Evolutionary conservation across 2,329 filamentous ascomycete species (phyloP).

Genomic region (Apiospora saccharicola): DNA sequence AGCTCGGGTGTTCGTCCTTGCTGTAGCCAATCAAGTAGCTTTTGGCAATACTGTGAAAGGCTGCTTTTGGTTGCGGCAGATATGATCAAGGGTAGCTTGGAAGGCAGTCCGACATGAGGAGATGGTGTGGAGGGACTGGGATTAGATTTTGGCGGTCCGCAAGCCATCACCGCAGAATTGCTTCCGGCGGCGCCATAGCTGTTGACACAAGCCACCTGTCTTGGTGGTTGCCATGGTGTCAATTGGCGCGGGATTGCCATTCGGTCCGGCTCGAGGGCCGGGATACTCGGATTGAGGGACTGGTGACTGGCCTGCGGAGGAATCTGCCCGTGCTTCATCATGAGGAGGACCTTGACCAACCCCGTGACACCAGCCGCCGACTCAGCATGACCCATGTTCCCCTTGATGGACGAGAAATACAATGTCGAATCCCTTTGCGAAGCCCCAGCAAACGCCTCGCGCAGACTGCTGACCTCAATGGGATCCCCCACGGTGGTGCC

Average conservation of each 20-base stretch:
- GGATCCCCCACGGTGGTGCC: slow-evolving; percentile 48
- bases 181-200: slow-evolving; percentile 47
- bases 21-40: slow-evolving; percentile 18
- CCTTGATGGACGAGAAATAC: slow-evolving; percentile 42
- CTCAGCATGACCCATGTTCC: slow-evolving; percentile 42
- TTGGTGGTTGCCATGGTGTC: slow-evolving; percentile 39
- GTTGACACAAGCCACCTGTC: slow-evolving; percentile 44
- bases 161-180: slow-evolving; percentile 36
- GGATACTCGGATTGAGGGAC: slow-evolving; percentile 40
- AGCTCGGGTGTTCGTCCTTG: neutral
- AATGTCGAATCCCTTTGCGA: slow-evolving; percentile 21
- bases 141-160: neutral
- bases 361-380: slow-evolving; percentile 40
- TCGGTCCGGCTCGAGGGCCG: slow-evolving; percentile 28
- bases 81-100: neutral
- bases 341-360: slow-evolving; percentile 43
- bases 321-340: slow-evolving; percentile 39
- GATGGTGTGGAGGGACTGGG: neutral
- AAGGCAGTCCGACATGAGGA: neutral
- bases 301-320: slow-evolving; percentile 38
- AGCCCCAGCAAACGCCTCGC: slow-evolving; percentile 34
- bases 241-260: slow-evolving; percentile 31
- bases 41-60: neutral
- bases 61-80: neutral
- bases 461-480: slow-evolving; percentile 35